These are phyloP conservation scores for Gorgonomyces haynaldii DNA, from an alignment of 192 early-diverging fungal genomes.

Conservation along the genomic window DNA sequence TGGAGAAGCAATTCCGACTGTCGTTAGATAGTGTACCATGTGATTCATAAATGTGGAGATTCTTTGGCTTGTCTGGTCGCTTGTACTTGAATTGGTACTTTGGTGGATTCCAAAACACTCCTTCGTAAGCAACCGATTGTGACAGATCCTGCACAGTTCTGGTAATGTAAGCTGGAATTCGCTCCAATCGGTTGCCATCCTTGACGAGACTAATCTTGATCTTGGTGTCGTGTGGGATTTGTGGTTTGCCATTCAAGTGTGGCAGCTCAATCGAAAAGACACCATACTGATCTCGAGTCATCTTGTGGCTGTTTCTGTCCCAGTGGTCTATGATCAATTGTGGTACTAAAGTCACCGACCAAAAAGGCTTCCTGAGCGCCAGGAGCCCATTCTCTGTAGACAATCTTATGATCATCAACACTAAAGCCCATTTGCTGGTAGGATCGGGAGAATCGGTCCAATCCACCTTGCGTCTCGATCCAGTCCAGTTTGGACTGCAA, in stretches of 20 bases:
- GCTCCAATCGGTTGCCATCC: slow-evolving; percentile 65
- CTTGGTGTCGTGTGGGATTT: slow-evolving; percentile 78
- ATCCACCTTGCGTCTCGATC: slow-evolving; percentile 58
- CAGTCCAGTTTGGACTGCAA: too few species aligned
- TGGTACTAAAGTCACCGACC: slow-evolving; percentile 83
- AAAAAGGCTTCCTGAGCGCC: slow-evolving; percentile 63
- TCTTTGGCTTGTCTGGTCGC: slow-evolving; percentile 50
- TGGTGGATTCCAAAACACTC: slow-evolving; percentile 87
- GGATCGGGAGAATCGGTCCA: slow-evolving; percentile 70
- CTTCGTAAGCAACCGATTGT: slow-evolving; percentile 76
- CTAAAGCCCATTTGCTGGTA: slow-evolving; percentile 78
- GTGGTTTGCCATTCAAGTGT: slow-evolving; percentile 44
- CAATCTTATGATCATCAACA: slow-evolving; percentile 40
- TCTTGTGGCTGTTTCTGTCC: slow-evolving; percentile 60
- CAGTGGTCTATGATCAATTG: slow-evolving; percentile 56
- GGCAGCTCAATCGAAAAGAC: slow-evolving; percentile 67
- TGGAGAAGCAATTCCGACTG: slow-evolving; percentile 84
- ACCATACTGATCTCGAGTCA: slow-evolving; percentile 74
- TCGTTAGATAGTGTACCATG: slow-evolving; percentile 47
- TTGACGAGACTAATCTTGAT: slow-evolving; percentile 71
- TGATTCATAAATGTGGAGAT: slow-evolving; percentile 81
- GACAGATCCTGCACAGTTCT: slow-evolving; percentile 76
- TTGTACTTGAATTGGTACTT: slow-evolving; percentile 69
- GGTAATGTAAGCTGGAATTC: slow-evolving; percentile 80
- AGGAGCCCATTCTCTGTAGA: slow-evolving; percentile 95